Percentiles rank a stretch among this genome's conserved stretches.
Evolutionary conservation across 169 alveolate species (phyloP).

Genomic region (Plasmodium chabaudi): DNA sequence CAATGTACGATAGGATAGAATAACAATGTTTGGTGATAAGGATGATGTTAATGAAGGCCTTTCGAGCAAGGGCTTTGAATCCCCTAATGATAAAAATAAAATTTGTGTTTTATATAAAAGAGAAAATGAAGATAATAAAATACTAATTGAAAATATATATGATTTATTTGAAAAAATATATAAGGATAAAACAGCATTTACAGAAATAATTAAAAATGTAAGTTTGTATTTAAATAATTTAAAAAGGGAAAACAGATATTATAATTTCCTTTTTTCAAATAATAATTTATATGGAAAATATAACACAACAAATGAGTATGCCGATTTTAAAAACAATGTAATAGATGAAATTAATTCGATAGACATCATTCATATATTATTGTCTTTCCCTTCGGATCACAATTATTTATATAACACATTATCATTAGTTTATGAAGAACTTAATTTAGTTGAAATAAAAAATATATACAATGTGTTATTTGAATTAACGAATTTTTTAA

Average conservation of each 20-base stretch:
- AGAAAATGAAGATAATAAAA: constrained; percentile 9
- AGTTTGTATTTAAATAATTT: constrained; percentile 26
- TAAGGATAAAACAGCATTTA: constrained; percentile 15
- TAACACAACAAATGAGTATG: constrained; percentile 17
- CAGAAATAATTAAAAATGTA: constrained; percentile 47
- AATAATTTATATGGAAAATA: constrained; percentile 1
- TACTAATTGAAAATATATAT: constrained; percentile 5
- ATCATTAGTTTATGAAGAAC: constrained; percentile 29
- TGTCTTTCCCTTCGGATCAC: constrained; percentile 14
- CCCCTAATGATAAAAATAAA: not conserved
- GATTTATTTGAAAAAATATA: constrained; percentile 15
- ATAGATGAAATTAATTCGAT: constrained; percentile 18
- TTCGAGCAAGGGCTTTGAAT: not conserved
- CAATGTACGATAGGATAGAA: not conserved
- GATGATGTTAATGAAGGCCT: constrained; percentile 1
- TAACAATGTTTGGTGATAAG: constrained; percentile 21
- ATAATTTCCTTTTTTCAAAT: constrained; percentile 40
- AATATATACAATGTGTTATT: constrained; percentile 38
- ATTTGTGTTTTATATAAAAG: not conserved
- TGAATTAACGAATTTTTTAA: constrained; percentile 35
- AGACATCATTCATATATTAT: constrained; percentile 32
- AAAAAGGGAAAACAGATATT: constrained; percentile 42
- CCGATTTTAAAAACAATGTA: constrained; percentile 10
- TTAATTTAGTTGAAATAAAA: constrained; percentile 30
- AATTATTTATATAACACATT: constrained; percentile 8